Conservation (phyloP, 306 rosid genomes). For the Biancaea sappan region DNA sequence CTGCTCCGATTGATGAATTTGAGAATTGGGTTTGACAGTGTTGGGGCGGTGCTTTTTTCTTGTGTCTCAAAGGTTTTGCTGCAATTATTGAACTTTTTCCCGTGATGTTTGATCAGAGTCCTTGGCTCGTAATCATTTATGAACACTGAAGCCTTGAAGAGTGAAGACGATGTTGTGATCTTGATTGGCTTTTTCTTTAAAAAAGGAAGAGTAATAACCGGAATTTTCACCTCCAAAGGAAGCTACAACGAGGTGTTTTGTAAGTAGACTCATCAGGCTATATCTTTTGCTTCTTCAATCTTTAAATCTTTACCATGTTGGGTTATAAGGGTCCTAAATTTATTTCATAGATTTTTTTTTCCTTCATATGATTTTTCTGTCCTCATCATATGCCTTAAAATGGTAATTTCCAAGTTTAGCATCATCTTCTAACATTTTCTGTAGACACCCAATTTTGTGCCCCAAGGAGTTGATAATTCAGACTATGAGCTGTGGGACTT, state of each 20-base stretch:
- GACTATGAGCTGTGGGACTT: background rate
- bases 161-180: constrained; percentile 23
- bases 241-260: constrained; percentile 36
- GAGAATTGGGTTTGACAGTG: constrained; percentile 38
- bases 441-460: constrained; percentile 25
- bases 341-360: constrained; percentile 29
- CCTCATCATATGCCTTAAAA: constrained; percentile 2
- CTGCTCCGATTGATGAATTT: constrained; percentile 33
- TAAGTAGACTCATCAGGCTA: constrained; percentile 35
- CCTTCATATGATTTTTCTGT: constrained; percentile 18
- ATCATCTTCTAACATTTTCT: constrained; percentile 21
- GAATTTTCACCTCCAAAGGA: constrained; percentile 51
- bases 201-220: constrained; percentile 35
- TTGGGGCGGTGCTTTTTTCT: no score
- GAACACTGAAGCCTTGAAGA: constrained; percentile 6
- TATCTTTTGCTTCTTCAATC: constrained; percentile 31
- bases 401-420: constrained; percentile 20
- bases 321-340: constrained; percentile 26
- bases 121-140: constrained; percentile 32
- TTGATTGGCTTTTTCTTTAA: constrained; percentile 35
- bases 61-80: constrained; percentile 52
- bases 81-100: constrained; percentile 45
- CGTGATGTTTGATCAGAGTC: constrained; percentile 34
- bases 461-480: constrained; percentile 22
- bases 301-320: constrained; percentile 3